Evolutionary conservation across 768 basidiomycete genomes (phyloP), one percentile per base, ranked within the genome.

Genomic region (Hericium alpestre): DNA sequence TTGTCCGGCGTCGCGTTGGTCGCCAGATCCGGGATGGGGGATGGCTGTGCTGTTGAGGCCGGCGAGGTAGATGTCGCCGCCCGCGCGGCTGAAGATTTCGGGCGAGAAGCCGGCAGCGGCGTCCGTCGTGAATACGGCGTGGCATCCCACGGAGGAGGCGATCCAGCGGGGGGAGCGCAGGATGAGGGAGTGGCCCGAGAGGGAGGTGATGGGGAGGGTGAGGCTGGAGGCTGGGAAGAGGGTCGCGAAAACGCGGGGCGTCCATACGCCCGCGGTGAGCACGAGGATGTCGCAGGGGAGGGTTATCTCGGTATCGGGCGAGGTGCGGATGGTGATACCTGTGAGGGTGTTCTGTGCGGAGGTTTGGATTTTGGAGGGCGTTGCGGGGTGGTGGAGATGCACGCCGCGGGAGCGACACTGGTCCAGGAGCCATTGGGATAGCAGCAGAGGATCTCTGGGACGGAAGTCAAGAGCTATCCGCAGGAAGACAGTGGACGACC

Each of bases 241-340:
- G 53, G 67, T 61, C 20, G 54, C n/a, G 61, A 66, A 68, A 22
- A 68, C 72, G 50, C 61, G 63, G 3, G 70, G 69, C 15, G 70
- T 69, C 72, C 72, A 73, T 46, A 70, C 69, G 0, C 72, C 72
- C 5, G 72, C 70, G 11, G 73, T 63, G 59, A 75, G 56, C 25
- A 73, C 58, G 55, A 74, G 58, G 38, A 59, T 66, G 50, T 67
- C 65, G 60, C 68, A 67, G 12, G 65, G 62, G 41, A 74, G 46
- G 54, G 63, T 60, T 51, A 60, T 46, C 13, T 40, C 39, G 15
- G 54, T 27, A 32, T 41, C 56, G 40, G 51, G 57, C 6, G 57
- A 32, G 22, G 57, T 38, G 32, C 55, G 58, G 20, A 54, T 53
- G 53, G 53, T 38, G 22, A 56, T 46, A 13, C 51, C 53, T 9